Conservation (phyloP, 1,284 basidiomycete species). For the Fomitiporia mediterranea region DNA sequence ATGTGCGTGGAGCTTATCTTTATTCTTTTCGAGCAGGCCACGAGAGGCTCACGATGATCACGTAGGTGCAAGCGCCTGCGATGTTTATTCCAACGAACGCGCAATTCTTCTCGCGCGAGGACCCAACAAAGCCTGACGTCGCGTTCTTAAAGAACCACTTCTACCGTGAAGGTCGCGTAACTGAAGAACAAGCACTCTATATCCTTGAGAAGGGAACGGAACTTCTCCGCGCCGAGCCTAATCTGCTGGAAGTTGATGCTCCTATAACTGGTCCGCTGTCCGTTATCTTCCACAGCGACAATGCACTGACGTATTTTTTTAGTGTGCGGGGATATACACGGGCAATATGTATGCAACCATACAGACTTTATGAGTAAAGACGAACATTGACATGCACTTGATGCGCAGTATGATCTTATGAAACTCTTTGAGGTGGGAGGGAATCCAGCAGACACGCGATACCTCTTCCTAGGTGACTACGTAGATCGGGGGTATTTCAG, state of each 20-base stretch:
- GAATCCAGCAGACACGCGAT: constrained; percentile 88
- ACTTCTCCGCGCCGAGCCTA: constrained; percentile 73
- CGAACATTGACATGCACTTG: not conserved
- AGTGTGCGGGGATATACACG: constrained; percentile 93
- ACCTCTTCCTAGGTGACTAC: constrained; percentile 93
- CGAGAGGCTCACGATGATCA: not conserved
- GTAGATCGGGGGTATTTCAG: constrained; percentile 94
- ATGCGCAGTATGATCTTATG: constrained; percentile 81
- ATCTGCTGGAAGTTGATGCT: constrained; percentile 87
- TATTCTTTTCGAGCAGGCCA: not conserved
- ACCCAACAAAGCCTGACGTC: constrained; percentile 88
- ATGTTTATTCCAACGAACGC: constrained; percentile 89
- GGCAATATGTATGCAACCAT: constrained; percentile 59
- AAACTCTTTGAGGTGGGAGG: constrained; percentile 95
- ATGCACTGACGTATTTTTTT: constrained; percentile 15
- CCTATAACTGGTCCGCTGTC: constrained; percentile 76
- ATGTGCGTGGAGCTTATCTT: constrained; percentile 55
- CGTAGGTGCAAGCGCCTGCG: constrained; percentile 89
- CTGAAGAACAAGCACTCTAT: constrained; percentile 86
- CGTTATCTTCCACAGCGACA: not conserved
- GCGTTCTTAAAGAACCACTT: constrained; percentile 99
- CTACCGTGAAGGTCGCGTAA: constrained; percentile 90
- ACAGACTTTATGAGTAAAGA: not conserved
- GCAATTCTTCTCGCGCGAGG: constrained; percentile 86
- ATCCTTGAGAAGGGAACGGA: constrained; percentile 81